Conservation (phyloP, 2,329 filamentous ascomycete genomes). For the Hypoxylon sp. region DNA sequence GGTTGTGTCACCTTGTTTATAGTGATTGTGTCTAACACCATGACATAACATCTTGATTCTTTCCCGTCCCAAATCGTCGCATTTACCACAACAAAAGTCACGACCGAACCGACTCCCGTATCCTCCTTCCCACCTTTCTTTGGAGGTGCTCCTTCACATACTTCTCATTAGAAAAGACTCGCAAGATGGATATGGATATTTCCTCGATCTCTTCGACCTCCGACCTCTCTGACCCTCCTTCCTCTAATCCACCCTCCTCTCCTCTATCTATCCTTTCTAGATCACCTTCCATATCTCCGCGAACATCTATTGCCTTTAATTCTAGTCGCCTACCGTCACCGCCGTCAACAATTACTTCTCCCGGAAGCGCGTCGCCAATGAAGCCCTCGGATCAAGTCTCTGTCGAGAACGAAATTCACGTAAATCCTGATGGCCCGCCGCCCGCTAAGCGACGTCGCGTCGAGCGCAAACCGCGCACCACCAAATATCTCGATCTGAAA, state of each 20-base stretch:
- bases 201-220: slow-evolving; percentile 49
- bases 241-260: slow-evolving; percentile 64
- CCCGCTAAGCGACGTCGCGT: slow-evolving; percentile 84
- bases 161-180: slow-evolving; percentile 1
- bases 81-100: slow-evolving; percentile 18
- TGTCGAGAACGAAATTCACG: slow-evolving; percentile 58
- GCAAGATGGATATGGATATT: slow-evolving; percentile 46
- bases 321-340: slow-evolving; percentile 68
- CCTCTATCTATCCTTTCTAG: slow-evolving; percentile 69
- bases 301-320: slow-evolving; percentile 55
- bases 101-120: background rate
- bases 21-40: slow-evolving; percentile 29
- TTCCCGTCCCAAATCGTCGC: slow-evolving; percentile 20
- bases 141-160: slow-evolving; percentile 12
- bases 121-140: background rate
- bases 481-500: slow-evolving; percentile 83
- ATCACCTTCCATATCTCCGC: slow-evolving; percentile 67
- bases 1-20: slow-evolving; percentile 33
- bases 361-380: slow-evolving; percentile 67
- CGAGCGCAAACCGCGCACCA: slow-evolving; percentile 75
- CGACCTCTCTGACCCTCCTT: slow-evolving; percentile 56
- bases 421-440: slow-evolving; percentile 71
- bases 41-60: slow-evolving; percentile 29
- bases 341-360: slow-evolving; percentile 62
- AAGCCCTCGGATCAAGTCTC: slow-evolving; percentile 59